phyloP scores from a whole-genome alignment of 352 stramenopile genomes.

The Saprolegnia parasitica region DNA sequence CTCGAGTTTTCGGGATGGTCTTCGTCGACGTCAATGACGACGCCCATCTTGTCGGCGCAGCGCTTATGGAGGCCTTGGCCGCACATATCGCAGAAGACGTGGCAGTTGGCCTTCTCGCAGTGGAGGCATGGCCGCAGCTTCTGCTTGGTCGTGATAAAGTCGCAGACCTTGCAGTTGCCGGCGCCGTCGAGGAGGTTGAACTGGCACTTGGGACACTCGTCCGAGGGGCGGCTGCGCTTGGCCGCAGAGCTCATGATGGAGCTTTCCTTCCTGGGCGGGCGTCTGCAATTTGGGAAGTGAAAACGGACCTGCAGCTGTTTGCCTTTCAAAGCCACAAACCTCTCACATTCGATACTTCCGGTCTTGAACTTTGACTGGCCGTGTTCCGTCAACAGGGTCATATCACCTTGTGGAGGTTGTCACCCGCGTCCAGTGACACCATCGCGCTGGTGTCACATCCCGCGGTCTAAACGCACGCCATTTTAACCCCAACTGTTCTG shows the following conservation, averaged over 20 bases:
- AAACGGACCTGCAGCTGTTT: constrained; percentile 23
- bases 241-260: constrained; percentile 3
- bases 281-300: constrained; percentile 26
- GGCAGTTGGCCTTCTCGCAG: constrained; percentile 53
- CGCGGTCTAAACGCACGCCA: no score
- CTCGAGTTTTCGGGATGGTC: constrained; percentile 44
- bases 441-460: background rate
- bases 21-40: constrained; percentile 52
- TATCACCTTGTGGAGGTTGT: background rate
- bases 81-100: constrained; percentile 84
- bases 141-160: constrained; percentile 70
- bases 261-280: constrained; percentile 11
- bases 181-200: constrained; percentile 26
- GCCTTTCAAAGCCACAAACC: constrained; percentile 18
- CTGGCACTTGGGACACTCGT: constrained; percentile 28
- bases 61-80: constrained; percentile 73
- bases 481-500: no score
- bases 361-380: constrained; percentile 7
- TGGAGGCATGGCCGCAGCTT: constrained; percentile 53
- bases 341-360: constrained; percentile 21
- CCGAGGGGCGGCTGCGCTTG: constrained; percentile 12
- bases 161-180: constrained; percentile 72
- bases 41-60: constrained; percentile 68
- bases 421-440: background rate
- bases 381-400: constrained; percentile 10